Evolutionary conservation across 1,284 basidiomycete genomes (phyloP).

Genomic region (Irpex sp.): DNA sequence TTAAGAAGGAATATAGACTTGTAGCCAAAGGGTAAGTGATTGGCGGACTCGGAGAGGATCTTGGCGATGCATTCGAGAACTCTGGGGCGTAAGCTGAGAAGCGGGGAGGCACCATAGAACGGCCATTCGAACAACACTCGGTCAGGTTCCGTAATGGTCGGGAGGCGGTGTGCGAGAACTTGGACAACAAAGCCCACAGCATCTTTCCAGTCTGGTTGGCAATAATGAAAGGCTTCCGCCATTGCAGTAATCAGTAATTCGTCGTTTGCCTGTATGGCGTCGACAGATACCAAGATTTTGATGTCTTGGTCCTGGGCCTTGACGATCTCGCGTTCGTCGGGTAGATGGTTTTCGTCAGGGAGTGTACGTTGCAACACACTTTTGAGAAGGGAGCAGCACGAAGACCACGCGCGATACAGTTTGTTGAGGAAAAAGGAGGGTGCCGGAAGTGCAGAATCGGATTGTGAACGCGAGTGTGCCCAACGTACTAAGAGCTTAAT

Average conservation of each 20-base stretch:
- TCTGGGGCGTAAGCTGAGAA: too few relatives aligned
- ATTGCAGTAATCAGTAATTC: not conserved
- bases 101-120: not conserved
- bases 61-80: too few relatives aligned
- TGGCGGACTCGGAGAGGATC: too few relatives aligned
- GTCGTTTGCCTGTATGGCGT: not conserved
- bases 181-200: not conserved
- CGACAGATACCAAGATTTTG: not conserved
- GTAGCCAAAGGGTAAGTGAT: too few relatives aligned
- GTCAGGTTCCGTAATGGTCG: not conserved
- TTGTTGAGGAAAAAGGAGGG: too few relatives aligned
- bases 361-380: too few relatives aligned
- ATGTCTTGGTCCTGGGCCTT: not conserved
- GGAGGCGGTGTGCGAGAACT: not conserved
- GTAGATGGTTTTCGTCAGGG: not conserved
- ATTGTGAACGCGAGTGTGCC: too few relatives aligned
- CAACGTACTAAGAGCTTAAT: not conserved
- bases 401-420: too few relatives aligned
- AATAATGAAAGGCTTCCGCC: not conserved
- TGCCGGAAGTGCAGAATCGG: too few relatives aligned
- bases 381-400: too few relatives aligned
- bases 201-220: not conserved
- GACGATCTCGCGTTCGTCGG: not conserved
- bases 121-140: not conserved
- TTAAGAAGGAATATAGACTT: too few relatives aligned